Evolutionary conservation across 2,329 filamentous ascomycete genomes (phyloP).

Genomic region (Cladophialophora carrionii): DNA sequence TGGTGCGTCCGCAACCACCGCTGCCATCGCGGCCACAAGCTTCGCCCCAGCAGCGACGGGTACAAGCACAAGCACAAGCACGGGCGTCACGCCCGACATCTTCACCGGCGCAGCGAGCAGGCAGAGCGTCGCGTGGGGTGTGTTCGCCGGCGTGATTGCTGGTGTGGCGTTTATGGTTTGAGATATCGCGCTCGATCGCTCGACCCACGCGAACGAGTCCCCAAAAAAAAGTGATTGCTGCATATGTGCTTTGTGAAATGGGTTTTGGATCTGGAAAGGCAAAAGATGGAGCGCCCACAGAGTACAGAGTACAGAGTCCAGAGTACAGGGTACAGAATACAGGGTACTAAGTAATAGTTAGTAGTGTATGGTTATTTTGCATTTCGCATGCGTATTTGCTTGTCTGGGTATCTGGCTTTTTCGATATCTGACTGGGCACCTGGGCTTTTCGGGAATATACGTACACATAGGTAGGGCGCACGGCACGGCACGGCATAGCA

Average conservation of each 20-base stretch:
- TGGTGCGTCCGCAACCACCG: neutral
- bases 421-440: no score
- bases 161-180: constrained; percentile 33
- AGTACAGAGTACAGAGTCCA: no score
- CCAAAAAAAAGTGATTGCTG: no score
- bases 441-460: neutral
- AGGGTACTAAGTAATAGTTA: neutral
- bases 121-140: constrained; percentile 38
- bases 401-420: no score
- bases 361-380: neutral
- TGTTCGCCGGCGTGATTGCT: constrained; percentile 29
- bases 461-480: no score
- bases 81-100: constrained; percentile 41
- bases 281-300: no score
- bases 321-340: neutral
- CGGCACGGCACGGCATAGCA: no score
- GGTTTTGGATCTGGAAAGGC: neutral
- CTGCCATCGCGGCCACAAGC: neutral
- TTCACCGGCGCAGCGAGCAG: constrained; percentile 44
- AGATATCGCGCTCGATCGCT: neutral
- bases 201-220: neutral
- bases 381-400: neutral
- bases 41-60: constrained; percentile 9
- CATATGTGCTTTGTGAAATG: neutral
- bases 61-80: neutral